phyloP scores from a whole-genome alignment of 108 stramenopile species.

The Stephanodiscus minutulus region DNA sequence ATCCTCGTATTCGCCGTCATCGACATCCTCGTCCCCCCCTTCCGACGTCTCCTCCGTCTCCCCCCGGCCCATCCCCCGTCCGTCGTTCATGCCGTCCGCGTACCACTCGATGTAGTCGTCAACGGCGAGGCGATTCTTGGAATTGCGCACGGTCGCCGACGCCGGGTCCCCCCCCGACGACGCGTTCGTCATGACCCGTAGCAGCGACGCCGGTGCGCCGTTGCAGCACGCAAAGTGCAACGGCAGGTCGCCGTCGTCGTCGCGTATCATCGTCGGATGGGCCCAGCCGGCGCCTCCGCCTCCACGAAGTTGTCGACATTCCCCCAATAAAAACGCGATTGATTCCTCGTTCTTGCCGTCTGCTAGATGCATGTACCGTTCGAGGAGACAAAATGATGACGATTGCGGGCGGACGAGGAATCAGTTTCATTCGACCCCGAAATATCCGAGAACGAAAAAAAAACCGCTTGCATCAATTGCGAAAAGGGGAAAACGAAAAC shows the following conservation, averaged over 20 bases:
- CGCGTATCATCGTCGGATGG: conserved; percentile 34
- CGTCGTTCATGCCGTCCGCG: conserved; percentile 1
- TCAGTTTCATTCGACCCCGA: no score
- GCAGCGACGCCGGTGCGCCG: conserved; percentile 11
- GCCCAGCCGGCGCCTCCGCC: neutral
- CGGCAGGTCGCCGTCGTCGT: conserved; percentile 40
- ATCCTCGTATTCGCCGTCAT: conserved; percentile 1
- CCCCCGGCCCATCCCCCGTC: neutral
- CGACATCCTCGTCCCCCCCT: neutral
- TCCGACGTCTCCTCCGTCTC: conserved; percentile 1
- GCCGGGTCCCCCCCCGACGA: conserved; percentile 3
- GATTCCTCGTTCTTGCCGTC: conserved; percentile 11
- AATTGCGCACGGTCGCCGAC: conserved; percentile 22
- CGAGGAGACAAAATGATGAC: neutral
- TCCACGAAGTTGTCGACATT: neutral
- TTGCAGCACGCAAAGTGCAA: conserved; percentile 33
- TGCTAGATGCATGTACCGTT: neutral
- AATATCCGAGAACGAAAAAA: neutral
- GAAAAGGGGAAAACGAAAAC: neutral
- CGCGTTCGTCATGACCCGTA: conserved; percentile 15
- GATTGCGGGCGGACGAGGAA: neutral
- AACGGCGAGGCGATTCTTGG: conserved; percentile 19
- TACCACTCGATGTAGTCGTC: conserved; percentile 35
- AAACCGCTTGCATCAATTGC: neutral
- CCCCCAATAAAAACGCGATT: conserved; percentile 14